phyloP scores from a whole-genome alignment of 495 filamentous ascomycete species.

The Daldinia bambusicola region DNA sequence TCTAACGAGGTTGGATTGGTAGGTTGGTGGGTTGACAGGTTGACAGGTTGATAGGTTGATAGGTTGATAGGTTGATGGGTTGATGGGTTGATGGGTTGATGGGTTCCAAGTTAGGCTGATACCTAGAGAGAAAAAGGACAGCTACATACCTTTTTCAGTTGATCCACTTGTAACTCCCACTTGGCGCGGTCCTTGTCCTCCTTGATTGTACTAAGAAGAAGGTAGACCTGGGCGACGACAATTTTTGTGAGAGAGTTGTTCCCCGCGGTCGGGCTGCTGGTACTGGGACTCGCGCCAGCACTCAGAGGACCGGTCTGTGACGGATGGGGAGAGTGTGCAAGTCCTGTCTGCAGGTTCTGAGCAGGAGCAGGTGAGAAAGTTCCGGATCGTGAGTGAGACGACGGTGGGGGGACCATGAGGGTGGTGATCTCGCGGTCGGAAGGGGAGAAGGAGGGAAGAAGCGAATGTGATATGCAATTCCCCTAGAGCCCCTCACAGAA shows the following conservation, averaged over 20 bases:
- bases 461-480: constrained; percentile 42
- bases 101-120: not conserved
- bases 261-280: constrained; percentile 69
- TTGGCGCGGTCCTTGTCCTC: constrained; percentile 90
- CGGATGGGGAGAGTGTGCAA: constrained; percentile 62
- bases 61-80: not conserved
- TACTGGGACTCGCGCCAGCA: constrained; percentile 71
- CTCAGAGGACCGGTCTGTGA: constrained; percentile 63
- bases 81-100: too few species aligned
- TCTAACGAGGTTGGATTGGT: not conserved
- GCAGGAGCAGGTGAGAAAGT: constrained; percentile 67
- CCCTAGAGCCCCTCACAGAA: constrained; percentile 46
- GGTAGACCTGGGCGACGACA: constrained; percentile 91
- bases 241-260: constrained; percentile 80
- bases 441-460: constrained; percentile 38
- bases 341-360: constrained; percentile 59
- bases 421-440: constrained; percentile 45
- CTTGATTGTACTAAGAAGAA: constrained; percentile 91
- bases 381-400: constrained; percentile 56
- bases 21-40: too few species aligned
- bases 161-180: constrained; percentile 92
- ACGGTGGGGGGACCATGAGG: constrained; percentile 52
- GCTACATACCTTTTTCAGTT: constrained; percentile 82
- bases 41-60: too few species aligned
- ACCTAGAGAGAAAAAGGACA: constrained; percentile 9